A percentile compares a stretch with the other conserved stretches of the same genome.
Conservation (phyloP, 441 rosid genomes). For the Aquilaria agallochum region DNA sequence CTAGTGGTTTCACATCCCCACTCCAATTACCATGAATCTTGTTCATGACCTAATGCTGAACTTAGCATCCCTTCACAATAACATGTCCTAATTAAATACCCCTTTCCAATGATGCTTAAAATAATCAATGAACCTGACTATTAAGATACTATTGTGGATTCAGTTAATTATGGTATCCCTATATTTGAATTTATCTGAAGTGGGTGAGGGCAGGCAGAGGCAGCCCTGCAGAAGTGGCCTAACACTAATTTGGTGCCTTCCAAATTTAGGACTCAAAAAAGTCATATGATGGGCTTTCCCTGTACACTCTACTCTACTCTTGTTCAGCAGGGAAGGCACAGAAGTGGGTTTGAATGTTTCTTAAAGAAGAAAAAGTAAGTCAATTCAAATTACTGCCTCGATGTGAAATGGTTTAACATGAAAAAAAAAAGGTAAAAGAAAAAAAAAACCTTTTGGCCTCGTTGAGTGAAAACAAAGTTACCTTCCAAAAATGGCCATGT, state of each 20-base stretch:
- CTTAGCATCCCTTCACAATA: conserved; percentile 27
- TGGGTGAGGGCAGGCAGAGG: not conserved
- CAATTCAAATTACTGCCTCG: no score
- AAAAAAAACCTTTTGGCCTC: no score
- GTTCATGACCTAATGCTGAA: conserved; percentile 19
- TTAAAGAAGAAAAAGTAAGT: no score
- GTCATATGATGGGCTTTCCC: not conserved
- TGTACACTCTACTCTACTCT: not conserved
- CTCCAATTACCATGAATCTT: not conserved
- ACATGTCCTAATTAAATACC: not conserved
- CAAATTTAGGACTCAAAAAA: no score
- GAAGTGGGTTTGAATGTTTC: no score
- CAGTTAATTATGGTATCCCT: not conserved
- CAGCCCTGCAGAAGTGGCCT: not conserved
- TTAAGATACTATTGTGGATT: not conserved
- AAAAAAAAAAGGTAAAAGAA: no score
- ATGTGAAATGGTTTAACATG: no score
- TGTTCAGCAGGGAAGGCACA: not conserved
- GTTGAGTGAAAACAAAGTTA: no score
- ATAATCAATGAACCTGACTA: not conserved
- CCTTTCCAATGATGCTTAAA: not conserved
- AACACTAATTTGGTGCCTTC: not conserved
- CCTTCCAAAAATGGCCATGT: no score
- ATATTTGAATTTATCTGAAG: not conserved
- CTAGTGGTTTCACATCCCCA: conserved; percentile 1